A percentile compares a stretch with the other conserved stretches of the same genome.
These are phyloP conservation scores for Passalora sequoiae DNA, from an alignment of 2,329 filamentous ascomycete genomes.

Conservation along the genomic window DNA sequence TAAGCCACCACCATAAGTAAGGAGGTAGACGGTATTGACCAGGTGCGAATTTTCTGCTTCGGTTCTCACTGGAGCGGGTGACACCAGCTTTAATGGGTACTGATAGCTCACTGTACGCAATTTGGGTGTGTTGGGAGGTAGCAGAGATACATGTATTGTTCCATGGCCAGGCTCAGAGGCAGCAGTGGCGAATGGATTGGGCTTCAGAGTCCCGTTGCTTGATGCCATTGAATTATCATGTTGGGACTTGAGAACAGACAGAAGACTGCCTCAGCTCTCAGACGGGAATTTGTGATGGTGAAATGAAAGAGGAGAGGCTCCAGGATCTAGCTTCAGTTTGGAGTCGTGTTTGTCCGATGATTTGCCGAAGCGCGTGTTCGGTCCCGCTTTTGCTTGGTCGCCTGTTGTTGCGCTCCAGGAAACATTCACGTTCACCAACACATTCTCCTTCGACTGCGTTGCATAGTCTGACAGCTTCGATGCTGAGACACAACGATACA, in stretches of 20 bases:
- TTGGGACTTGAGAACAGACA: too few species aligned
- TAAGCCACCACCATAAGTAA: slow-evolving; percentile 91
- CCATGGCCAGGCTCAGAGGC: slow-evolving; percentile 73
- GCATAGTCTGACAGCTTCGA: too few species aligned
- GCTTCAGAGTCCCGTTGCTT: slow-evolving; percentile 9
- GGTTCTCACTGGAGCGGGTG: slow-evolving; percentile 60
- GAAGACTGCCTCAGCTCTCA: too few species aligned
- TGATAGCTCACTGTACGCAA: slow-evolving; percentile 76
- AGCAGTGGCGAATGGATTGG: slow-evolving; percentile 71
- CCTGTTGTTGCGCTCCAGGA: too few species aligned
- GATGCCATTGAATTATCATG: background rate
- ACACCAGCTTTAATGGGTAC: slow-evolving; percentile 91
- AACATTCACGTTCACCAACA: too few species aligned
- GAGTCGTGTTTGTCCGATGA: too few species aligned
- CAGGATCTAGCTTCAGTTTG: too few species aligned
- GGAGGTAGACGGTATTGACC: slow-evolving; percentile 72
- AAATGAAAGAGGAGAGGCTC: too few species aligned
- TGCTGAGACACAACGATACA: background rate
- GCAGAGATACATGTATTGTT: slow-evolving; percentile 64
- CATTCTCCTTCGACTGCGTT: too few species aligned
- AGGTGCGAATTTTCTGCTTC: slow-evolving; percentile 43
- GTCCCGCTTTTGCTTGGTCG: too few species aligned
- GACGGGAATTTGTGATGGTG: too few species aligned
- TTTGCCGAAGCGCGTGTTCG: too few species aligned
- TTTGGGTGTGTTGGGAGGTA: slow-evolving; percentile 66